phyloP scores from a whole-genome alignment of 179 eudicot species.

The Spinacia oleracea region DNA sequence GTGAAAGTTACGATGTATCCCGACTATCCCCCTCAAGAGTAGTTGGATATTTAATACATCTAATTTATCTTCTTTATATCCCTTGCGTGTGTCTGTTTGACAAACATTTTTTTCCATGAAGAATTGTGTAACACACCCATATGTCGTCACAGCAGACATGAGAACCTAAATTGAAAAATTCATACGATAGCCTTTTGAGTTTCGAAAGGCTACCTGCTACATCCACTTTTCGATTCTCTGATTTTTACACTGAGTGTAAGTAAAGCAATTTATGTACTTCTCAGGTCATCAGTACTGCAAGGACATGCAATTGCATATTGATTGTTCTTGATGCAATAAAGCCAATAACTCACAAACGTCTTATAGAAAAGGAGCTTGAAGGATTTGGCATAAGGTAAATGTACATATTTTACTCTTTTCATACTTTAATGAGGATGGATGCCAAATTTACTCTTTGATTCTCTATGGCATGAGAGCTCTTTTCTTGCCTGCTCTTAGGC shows the following conservation, averaged over 20 bases:
- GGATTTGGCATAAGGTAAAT: constrained; percentile 96
- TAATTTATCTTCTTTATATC: not conserved
- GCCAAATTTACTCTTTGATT: not conserved
- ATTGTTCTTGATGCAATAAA: constrained; percentile 98
- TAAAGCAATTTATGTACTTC: constrained; percentile 8
- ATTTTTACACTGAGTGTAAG: not conserved
- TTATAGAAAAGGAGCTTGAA: constrained; percentile 97
- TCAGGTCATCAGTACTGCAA: constrained; percentile 98
- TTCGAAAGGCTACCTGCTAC: not conserved
- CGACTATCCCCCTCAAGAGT: not conserved
- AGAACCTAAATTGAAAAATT: not conserved
- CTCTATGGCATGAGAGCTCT: not conserved
- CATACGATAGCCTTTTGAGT: not conserved
- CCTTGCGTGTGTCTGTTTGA: not conserved
- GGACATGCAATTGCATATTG: constrained; percentile 92
- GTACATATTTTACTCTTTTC: not conserved
- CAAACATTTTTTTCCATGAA: not conserved
- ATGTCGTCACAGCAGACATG: not conserved
- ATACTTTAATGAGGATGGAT: not conserved
- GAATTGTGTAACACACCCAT: not conserved
- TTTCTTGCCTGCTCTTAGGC: not conserved
- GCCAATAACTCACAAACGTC: constrained; percentile 96
- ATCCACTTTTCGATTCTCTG: not conserved
- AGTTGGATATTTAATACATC: not conserved
- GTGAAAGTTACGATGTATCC: not conserved